Evolutionary conservation across 495 filamentous ascomycete species (phyloP).

Genomic region (Penicillium egyptiacum): DNA sequence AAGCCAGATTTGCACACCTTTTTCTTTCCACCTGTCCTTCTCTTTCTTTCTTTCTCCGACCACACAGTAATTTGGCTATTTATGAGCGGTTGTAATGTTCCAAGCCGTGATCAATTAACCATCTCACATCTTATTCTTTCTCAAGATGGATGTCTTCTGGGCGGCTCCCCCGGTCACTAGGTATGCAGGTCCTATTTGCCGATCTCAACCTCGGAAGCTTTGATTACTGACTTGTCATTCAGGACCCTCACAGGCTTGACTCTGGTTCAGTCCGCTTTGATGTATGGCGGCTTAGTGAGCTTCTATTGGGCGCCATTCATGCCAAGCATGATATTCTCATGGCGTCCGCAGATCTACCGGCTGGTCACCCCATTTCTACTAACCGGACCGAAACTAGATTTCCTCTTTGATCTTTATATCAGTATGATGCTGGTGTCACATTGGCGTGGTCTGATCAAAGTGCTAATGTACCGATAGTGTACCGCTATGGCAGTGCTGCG

Average conservation of each 20-base stretch:
- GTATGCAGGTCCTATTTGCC: conserved; percentile 41
- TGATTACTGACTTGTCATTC: conserved; percentile 24
- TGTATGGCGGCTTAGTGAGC: conserved; percentile 60
- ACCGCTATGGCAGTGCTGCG: conserved; percentile 61
- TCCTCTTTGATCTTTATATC: conserved; percentile 84
- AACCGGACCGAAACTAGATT: conserved; percentile 59
- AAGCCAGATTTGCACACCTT: conserved; percentile 28
- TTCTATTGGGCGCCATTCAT: conserved; percentile 58
- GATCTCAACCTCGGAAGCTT: conserved; percentile 5
- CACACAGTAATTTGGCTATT: conserved; percentile 9
- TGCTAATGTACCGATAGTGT: conserved; percentile 53
- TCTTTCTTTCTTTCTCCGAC: conserved; percentile 14
- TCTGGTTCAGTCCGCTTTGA: conserved; percentile 60
- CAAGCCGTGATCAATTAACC: conserved; percentile 17
- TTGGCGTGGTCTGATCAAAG: conserved; percentile 12
- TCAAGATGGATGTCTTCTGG: conserved; percentile 66
- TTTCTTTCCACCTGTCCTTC: conserved; percentile 20
- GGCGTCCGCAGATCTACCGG: conserved; percentile 70
- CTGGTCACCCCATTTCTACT: conserved; percentile 71
- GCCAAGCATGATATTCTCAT: conserved; percentile 53
- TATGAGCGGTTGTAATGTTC: conserved; percentile 16
- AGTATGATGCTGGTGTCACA: conserved; percentile 48
- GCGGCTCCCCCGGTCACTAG: conserved; percentile 66
- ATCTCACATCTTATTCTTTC: conserved; percentile 5
- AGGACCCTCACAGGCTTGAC: conserved; percentile 73